A percentile compares a stretch with the other conserved stretches of the same genome.
phyloP scores from a whole-genome alignment of 257 asterid genomes.

The Salvia rosmarinus region DNA sequence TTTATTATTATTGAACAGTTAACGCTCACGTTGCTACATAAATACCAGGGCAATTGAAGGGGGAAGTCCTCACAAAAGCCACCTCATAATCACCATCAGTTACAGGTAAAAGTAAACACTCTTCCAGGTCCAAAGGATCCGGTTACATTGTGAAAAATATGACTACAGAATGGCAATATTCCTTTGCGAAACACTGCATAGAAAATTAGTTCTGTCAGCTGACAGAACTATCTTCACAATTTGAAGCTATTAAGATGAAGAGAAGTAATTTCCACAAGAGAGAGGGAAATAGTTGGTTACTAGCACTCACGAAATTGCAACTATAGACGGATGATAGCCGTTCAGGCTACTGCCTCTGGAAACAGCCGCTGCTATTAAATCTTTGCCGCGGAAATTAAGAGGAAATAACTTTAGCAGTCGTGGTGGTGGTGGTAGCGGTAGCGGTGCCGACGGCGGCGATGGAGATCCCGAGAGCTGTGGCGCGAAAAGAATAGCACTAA shows the following conservation, averaged over 20 bases:
- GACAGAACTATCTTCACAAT: conserved; percentile 18
- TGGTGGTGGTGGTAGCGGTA: no score
- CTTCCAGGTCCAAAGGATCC: background rate
- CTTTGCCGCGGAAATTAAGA: no score
- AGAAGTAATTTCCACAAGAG: conserved; percentile 23
- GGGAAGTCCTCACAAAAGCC: background rate
- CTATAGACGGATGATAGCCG: no score
- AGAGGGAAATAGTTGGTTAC: conserved; percentile 10
- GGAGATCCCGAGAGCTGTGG: no score
- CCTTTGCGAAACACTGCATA: conserved; percentile 21
- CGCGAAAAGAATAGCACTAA: no score
- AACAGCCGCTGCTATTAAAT: no score
- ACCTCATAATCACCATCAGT: conserved; percentile 5
- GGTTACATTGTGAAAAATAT: background rate
- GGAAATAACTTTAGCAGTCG: no score
- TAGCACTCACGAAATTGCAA: conserved; percentile 20
- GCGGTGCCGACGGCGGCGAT: no score
- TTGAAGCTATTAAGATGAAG: conserved; percentile 15
- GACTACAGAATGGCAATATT: background rate
- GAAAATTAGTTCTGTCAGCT: conserved; percentile 31
- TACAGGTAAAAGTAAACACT: conserved; percentile 20
- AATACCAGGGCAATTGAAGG: conserved; percentile 9
- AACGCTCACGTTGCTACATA: background rate
- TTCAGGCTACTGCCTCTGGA: no score
- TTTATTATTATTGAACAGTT: conserved; percentile 2